Percentiles rank a stretch among this genome's conserved stretches.
phyloP scores from a whole-genome alignment of 2,329 filamentous ascomycete genomes.

The Penicillium occitanis region DNA sequence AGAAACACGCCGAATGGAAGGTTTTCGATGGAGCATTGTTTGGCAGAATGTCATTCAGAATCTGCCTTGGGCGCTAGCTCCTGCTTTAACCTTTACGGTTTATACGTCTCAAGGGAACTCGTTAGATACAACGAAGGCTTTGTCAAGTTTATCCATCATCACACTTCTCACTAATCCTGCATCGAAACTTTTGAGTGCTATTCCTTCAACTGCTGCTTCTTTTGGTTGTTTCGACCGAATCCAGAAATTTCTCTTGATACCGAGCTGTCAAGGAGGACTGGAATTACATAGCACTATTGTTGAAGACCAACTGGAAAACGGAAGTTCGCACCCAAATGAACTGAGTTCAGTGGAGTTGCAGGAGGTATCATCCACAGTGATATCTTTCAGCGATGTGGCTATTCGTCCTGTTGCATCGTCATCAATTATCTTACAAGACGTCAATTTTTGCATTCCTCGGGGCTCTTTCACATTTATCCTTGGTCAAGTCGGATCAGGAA shows the following conservation, averaged over 20 bases:
- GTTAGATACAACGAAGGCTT: slow-evolving; percentile 21
- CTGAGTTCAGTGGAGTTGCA: not conserved
- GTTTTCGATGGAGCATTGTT: slow-evolving; percentile 20
- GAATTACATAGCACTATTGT: not conserved
- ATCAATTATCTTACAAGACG: slow-evolving; percentile 35
- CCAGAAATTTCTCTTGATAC: slow-evolving; percentile 22
- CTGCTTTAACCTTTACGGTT: slow-evolving; percentile 25
- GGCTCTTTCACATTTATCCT: slow-evolving; percentile 50
- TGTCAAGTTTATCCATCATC: slow-evolving; percentile 28
- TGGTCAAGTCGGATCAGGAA: slow-evolving; percentile 54
- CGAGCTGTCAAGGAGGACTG: not conserved
- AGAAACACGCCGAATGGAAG: slow-evolving; percentile 23
- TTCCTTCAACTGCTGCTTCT: slow-evolving; percentile 23
- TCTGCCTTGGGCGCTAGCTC: slow-evolving; percentile 23
- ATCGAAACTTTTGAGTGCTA: slow-evolving; percentile 24
- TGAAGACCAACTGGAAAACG: not conserved
- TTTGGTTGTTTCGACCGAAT: slow-evolving; percentile 25
- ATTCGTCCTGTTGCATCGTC: slow-evolving; percentile 8
- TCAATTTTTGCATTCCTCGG: slow-evolving; percentile 43
- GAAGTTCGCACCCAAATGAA: not conserved
- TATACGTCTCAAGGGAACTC: slow-evolving; percentile 18
- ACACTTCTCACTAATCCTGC: slow-evolving; percentile 27
- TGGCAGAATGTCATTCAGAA: slow-evolving; percentile 26
- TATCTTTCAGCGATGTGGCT: not conserved
- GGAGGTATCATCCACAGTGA: not conserved